Evolutionary conservation across 2,329 filamentous ascomycete species (phyloP), one percentile per base, ranked within the genome.

Genomic region (Trichoderma gracile): DNA sequence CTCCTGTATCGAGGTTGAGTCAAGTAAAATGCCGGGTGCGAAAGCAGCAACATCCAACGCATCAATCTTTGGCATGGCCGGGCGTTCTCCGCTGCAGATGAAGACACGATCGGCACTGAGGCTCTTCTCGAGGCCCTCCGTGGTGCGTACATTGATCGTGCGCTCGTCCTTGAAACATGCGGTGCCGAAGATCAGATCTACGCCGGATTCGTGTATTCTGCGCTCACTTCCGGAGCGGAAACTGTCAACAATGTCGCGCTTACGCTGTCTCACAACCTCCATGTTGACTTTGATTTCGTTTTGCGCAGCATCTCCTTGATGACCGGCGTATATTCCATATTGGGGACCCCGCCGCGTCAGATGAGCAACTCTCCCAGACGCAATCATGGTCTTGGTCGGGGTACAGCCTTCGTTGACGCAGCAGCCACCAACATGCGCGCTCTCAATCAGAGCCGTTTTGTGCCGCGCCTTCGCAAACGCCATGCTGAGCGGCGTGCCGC

Each of bases 331-430:
- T 15, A 84, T 76, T 9, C 83, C 83, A 69, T 82, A 84, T 43
- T 82, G 78, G 3, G 67, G 69, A 0, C 75, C 78, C 2, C 81
- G 74, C 2, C 73, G 69, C 1, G 78, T 71, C 10, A 83, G 66
- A 68, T 84, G 79, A 2, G 82, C 82, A 3, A 79, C 77, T 4
- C 81, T 74, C 1, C 81, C 83, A 21, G 80, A 82, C 3, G 83
- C 78, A 55, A 86, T 80, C 78, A 86, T 80, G 9, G 83, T 85
- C 70, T 85, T 86, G 21, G 83, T 85, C 0, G 83, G 83, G 12
- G 83, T 85, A 68, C 83, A 85, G 5, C 83, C 83, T 66, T 82
- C 81, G 63, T 85, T 84, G 61, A 85, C 73, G 67, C 82, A 85
- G 63, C 79, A 82, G 12, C 82, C 83, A n/a, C 81, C 82, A 2